A percentile compares a stretch with the other conserved stretches of the same genome.
Conservation (phyloP, 139 green algal genomes). For the Eudorina sp. region DNA sequence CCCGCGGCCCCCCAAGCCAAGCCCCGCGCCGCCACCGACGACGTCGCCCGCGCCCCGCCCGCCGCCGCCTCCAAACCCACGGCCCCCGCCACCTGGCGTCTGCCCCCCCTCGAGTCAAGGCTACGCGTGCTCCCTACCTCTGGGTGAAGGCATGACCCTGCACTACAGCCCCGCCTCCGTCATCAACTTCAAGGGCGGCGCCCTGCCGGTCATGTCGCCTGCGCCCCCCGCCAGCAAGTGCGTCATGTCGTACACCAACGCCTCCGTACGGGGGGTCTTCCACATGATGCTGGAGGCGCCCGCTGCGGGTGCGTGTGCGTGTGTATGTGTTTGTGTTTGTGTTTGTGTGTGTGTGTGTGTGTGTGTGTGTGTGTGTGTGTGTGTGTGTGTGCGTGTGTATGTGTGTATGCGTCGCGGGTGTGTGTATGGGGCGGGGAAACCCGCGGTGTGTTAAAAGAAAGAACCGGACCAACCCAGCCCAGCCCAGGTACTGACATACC, state of each 20-base stretch:
- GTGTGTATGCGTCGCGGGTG: too few relatives aligned
- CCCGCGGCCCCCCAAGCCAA: neutral
- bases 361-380: neutral
- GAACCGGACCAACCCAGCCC: too few relatives aligned
- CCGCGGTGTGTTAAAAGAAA: too few relatives aligned
- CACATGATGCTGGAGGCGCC: constrained; percentile 21
- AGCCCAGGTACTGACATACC: too few relatives aligned
- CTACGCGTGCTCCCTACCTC: neutral
- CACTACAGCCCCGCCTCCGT: neutral
- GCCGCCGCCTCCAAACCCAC: neutral
- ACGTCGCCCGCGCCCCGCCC: neutral
- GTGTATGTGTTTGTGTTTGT: too few relatives aligned
- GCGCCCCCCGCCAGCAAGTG: neutral
- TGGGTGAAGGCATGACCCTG: constrained; percentile 15
- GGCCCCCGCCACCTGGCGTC: neutral
- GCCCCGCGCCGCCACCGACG: neutral
- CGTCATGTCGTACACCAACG: neutral
- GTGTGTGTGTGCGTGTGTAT: too few relatives aligned
- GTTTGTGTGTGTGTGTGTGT: too few relatives aligned
- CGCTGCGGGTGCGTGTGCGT: neutral
- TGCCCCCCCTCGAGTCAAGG: neutral
- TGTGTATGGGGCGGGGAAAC: too few relatives aligned
- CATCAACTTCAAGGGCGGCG: neutral
- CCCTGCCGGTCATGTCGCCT: neutral
- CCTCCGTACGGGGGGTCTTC: neutral